A percentile compares a stretch with the other conserved stretches of the same genome.
These are phyloP conservation scores for Rosa rugosa DNA, from an alignment of 306 rosid species.

Conservation along the genomic window DNA sequence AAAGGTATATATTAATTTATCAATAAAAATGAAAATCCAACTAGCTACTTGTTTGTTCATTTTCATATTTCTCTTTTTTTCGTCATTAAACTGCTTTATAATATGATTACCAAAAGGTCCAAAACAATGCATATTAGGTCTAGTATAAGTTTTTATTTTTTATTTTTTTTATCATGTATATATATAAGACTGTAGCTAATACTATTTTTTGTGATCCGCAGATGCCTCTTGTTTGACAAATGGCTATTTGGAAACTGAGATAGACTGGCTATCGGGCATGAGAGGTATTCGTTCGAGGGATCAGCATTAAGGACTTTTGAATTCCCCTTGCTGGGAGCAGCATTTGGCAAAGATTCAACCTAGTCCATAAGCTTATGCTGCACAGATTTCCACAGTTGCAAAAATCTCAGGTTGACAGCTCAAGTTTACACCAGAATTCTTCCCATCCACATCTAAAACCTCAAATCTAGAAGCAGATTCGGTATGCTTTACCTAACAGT, in stretches of 20 bases:
- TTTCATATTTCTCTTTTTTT: background rate
- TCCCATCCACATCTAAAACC: background rate
- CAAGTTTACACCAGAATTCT: background rate
- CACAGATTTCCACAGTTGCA: no score
- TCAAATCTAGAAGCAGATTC: no score
- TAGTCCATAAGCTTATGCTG: no score
- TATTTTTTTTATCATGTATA: no score
- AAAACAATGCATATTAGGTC: no score
- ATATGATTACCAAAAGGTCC: no score
- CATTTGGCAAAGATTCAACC: no score
- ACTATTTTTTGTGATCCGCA: slow-evolving; percentile 14
- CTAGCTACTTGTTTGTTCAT: background rate
- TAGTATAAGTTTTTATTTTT: no score
- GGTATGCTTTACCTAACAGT: no score
- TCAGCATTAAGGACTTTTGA: background rate
- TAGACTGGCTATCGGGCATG: slow-evolving; percentile 60
- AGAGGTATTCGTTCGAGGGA: slow-evolving; percentile 47
- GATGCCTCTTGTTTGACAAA: slow-evolving; percentile 38
- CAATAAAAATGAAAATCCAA: no score
- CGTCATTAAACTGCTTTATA: background rate
- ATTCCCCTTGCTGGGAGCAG: no score
- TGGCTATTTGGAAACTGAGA: slow-evolving; percentile 44
- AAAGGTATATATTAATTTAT: slow-evolving; percentile 30
- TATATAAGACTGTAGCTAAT: no score
- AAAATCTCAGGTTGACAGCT: background rate